Evolutionary conservation across 2,329 filamentous ascomycete species (phyloP).

Genomic region (Alternaria gaisen): DNA sequence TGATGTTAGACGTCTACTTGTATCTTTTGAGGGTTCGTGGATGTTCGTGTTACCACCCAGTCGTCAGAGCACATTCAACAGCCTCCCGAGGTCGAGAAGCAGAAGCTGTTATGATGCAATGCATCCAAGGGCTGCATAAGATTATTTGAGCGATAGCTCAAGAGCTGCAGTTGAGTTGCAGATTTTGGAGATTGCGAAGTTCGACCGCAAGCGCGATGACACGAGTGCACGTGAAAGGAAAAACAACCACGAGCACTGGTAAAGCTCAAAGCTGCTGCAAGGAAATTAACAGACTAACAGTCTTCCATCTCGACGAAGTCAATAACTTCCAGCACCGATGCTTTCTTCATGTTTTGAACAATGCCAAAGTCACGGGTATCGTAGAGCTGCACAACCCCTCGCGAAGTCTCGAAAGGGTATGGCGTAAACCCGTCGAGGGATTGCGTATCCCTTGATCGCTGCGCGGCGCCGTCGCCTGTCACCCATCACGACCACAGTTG

Average conservation of each 20-base stretch:
- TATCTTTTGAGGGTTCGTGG: not conserved
- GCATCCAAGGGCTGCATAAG: not conserved
- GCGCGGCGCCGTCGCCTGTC: slow-evolving; percentile 31
- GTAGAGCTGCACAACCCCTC: slow-evolving; percentile 21
- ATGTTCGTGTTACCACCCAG: not conserved
- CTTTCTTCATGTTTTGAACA: not conserved
- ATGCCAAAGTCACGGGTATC: slow-evolving; percentile 18
- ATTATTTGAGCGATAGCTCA: not conserved
- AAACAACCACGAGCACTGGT: not conserved
- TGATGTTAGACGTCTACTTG: not conserved
- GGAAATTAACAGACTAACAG: not conserved
- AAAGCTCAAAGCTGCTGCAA: not conserved
- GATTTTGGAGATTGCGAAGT: not conserved
- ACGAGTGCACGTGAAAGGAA: not conserved
- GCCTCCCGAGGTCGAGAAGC: not conserved
- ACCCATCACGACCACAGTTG: slow-evolving; percentile 30
- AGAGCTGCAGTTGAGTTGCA: not conserved
- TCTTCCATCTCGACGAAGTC: not conserved
- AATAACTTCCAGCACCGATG: not conserved
- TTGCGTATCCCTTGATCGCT: slow-evolving; percentile 37
- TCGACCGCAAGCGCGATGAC: not conserved
- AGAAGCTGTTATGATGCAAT: not conserved
- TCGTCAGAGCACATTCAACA: not conserved
- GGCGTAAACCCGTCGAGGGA: slow-evolving; percentile 25
- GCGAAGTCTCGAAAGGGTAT: slow-evolving; percentile 28